Evolutionary conservation across 2,329 filamentous ascomycete genomes (phyloP), one percentile per base, ranked within the genome.

Genomic region (Lasiodiplodia hormozganensis): DNA sequence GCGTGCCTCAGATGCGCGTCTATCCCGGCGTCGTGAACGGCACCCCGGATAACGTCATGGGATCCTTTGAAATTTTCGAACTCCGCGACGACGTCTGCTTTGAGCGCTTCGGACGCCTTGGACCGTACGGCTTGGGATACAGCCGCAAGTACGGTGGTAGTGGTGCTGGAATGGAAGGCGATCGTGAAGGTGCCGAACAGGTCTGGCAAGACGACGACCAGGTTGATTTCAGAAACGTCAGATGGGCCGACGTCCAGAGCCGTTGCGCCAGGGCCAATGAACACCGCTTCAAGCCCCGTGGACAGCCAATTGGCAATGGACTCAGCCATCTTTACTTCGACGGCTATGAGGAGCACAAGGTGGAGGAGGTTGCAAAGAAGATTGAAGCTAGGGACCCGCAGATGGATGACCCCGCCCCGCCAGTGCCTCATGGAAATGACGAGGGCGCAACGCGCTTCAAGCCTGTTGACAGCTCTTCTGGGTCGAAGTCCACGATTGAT

Each of bases 71-170:
- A 11, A 79, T 95, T 51, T 81, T 98, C 14, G 90, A 89, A 0
- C 82, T 98, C 43, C 88, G 91, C 21, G 88, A 96, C 72, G 91
- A 97, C 74, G 88, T 97, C 57, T 99, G 96, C 81, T 97, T 97
- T 76, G 96, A 99, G 73, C 87, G 96, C 2, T 97, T 92, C 76
- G 95, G 95, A 3, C 88, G 94, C 71, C 88, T 96, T 36, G 94
- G 93, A 0, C 92, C 95, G 0, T 99, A 99, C 73, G 95, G 95
- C 0, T 88, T 93, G 70, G 95, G 95, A 10, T 98, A 98, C 78
- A 92, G 91, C 38, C 83, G 86, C 40, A 89, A 89, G 69, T 89
- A 86, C 71, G 95, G 95, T 14, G 95, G 95, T 1, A 89, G 91
- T 31, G 94, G 95, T 4, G 89, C 92, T n/a, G 94, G 93, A 12